phyloP scores from a whole-genome alignment of 73 alveolate genomes.

The Chromera velia region DNA sequence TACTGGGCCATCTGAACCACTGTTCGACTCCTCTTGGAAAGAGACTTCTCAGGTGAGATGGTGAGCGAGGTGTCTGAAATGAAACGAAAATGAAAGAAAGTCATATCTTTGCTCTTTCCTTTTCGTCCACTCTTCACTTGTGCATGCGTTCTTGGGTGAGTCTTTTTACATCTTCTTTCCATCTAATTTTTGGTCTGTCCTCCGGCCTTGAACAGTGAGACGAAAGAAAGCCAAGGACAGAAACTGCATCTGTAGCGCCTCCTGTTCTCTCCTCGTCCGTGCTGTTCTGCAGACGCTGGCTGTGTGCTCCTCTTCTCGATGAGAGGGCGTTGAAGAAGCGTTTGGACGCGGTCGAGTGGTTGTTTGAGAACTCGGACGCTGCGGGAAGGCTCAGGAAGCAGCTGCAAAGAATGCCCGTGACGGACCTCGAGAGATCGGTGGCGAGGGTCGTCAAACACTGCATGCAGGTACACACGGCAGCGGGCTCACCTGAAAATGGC shows the following conservation, averaged over 20 bases:
- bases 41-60: slow-evolving; percentile 43
- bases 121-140: too few relatives aligned
- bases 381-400: slow-evolving; percentile 45
- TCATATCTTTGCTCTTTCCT: too few relatives aligned
- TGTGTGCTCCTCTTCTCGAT: slow-evolving; percentile 57
- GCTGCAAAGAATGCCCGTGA: slow-evolving; percentile 32
- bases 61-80: too few relatives aligned
- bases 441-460: slow-evolving; percentile 10
- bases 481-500: too few relatives aligned
- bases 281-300: slow-evolving; percentile 55
- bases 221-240: not conserved
- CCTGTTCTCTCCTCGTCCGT: not conserved
- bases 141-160: too few relatives aligned
- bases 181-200: too few relatives aligned
- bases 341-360: slow-evolving; percentile 57
- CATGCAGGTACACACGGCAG: slow-evolving; percentile 34
- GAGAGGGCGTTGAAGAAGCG: slow-evolving; percentile 48
- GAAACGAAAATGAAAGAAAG: too few relatives aligned
- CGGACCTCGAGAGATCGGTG: too few relatives aligned
- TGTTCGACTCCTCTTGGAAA: slow-evolving; percentile 59
- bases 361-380: slow-evolving; percentile 45
- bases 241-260: not conserved
- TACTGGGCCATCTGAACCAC: slow-evolving; percentile 52
- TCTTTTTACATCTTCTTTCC: too few relatives aligned
- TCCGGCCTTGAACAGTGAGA: too few relatives aligned